Conservation (phyloP, 768 basidiomycete genomes). For the Sistotremastrum suecicum region DNA sequence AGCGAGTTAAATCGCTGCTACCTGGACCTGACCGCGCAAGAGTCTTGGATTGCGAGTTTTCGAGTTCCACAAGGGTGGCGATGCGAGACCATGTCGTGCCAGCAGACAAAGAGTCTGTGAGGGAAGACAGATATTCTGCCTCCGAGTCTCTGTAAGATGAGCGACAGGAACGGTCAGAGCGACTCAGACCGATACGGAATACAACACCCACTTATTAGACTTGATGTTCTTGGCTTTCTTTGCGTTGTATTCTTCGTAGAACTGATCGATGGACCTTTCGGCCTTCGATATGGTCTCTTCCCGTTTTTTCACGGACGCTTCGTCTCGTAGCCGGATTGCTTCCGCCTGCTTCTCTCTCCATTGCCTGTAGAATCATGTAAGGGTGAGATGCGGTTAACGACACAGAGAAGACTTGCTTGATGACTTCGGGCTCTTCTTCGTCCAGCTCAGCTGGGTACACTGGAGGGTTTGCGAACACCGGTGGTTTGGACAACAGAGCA, state of each 20-base stretch:
- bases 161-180: constrained; percentile 1
- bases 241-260: constrained; percentile 75
- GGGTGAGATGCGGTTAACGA: not conserved
- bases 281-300: constrained; percentile 77
- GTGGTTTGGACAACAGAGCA: constrained; percentile 41
- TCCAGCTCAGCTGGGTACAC: constrained; percentile 42
- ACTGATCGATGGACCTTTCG: constrained; percentile 76
- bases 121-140: constrained; percentile 56
- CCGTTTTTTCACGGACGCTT: constrained; percentile 57
- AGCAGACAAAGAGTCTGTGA: constrained; percentile 62
- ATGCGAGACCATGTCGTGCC: constrained; percentile 98
- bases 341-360: constrained; percentile 82
- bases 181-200: not conserved
- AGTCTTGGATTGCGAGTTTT: constrained; percentile 97
- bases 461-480: constrained; percentile 28
- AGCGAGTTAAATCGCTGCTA: constrained; percentile 78
- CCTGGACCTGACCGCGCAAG: constrained; percentile 74
- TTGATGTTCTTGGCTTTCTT: constrained; percentile 86
- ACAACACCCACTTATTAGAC: constrained; percentile 76
- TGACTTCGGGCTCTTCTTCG: constrained; percentile 78
- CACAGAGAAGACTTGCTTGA: constrained; percentile 40
- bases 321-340: constrained; percentile 76
- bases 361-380: constrained; percentile 31
- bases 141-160: constrained; percentile 62
- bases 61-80: constrained; percentile 67